Conservation (phyloP, 2,329 filamentous ascomycete genomes). For the Aspergillus intermedius region DNA sequence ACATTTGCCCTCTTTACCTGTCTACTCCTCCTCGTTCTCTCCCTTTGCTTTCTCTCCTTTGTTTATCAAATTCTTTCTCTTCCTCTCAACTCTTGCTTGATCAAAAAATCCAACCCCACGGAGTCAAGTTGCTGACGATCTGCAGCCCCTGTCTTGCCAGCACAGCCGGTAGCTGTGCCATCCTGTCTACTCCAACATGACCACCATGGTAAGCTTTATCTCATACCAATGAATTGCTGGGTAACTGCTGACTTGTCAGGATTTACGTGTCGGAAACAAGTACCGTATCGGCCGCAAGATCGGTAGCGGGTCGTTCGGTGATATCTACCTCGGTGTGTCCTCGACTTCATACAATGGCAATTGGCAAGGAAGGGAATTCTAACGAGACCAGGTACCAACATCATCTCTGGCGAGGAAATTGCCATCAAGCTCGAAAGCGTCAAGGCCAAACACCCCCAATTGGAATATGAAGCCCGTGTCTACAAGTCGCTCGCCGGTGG, state of each 20-base stretch:
- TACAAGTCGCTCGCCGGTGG: constrained; percentile 82
- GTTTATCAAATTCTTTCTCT: neutral
- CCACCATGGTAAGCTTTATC: constrained; percentile 31
- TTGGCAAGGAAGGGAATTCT: constrained; percentile 3
- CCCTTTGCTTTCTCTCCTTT: constrained; percentile 2
- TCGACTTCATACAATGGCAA: neutral
- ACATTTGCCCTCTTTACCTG: too few species aligned
- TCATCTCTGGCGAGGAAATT: constrained; percentile 98
- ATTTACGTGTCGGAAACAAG: constrained; percentile 98
- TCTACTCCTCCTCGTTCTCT: neutral
- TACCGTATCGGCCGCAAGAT: constrained; percentile 99
- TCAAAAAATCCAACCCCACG: neutral
- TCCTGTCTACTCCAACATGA: constrained; percentile 24
- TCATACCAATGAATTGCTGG: neutral
- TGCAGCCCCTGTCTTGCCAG: constrained; percentile 8
- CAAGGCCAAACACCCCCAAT: constrained; percentile 98
- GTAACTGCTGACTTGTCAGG: constrained; percentile 51
- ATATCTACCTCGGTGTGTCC: constrained; percentile 77
- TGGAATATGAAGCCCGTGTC: constrained; percentile 97
- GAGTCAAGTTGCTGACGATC: constrained; percentile 7
- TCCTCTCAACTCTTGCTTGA: neutral
- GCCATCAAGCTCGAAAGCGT: constrained; percentile 99
- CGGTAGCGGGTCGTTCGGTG: constrained; percentile 92
- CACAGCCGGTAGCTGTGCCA: constrained; percentile 27
- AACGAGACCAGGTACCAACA: constrained; percentile 71